phyloP scores from a whole-genome alignment of 768 basidiomycete species.

The Lactifluus echinatus region DNA sequence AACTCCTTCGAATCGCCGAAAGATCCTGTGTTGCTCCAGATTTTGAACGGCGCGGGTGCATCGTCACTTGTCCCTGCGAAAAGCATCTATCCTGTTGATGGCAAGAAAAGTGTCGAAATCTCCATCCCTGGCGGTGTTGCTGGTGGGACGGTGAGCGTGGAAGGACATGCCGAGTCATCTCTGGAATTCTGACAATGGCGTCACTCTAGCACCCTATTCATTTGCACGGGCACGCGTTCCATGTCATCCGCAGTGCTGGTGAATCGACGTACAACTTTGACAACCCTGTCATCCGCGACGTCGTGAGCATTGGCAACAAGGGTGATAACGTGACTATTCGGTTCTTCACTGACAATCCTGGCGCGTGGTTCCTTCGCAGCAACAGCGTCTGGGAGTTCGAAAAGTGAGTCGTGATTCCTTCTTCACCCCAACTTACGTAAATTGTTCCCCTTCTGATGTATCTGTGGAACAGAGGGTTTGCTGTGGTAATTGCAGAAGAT shows the following conservation, averaged over 20 bases:
- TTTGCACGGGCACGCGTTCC: constrained; percentile 12
- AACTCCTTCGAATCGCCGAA: neutral
- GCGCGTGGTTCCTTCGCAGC: constrained; percentile 25
- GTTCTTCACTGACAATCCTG: constrained; percentile 26
- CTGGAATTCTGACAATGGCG: neutral
- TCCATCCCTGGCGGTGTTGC: constrained; percentile 10
- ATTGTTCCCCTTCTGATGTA: too few species aligned
- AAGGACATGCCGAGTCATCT: too few species aligned
- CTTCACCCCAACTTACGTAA: neutral
- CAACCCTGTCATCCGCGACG: constrained; percentile 40
- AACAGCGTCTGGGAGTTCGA: constrained; percentile 26
- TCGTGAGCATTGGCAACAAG: constrained; percentile 23
- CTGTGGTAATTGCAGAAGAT: constrained; percentile 14
- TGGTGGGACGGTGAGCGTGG: neutral
- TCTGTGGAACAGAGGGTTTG: too few species aligned
- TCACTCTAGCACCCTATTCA: constrained; percentile 3
- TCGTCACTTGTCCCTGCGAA: constrained; percentile 41
- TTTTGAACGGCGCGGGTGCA: constrained; percentile 26
- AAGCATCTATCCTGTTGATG: constrained; percentile 38
- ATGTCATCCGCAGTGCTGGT: constrained; percentile 15
- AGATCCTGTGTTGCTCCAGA: constrained; percentile 10
- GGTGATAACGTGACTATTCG: constrained; percentile 21
- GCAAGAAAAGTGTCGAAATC: constrained; percentile 40
- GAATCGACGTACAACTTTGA: constrained; percentile 14
- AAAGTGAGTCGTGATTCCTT: neutral